Evolutionary conservation across 257 asterid species (phyloP), one percentile per base, ranked within the genome.

Genomic region (Nicotiana knightiana): DNA sequence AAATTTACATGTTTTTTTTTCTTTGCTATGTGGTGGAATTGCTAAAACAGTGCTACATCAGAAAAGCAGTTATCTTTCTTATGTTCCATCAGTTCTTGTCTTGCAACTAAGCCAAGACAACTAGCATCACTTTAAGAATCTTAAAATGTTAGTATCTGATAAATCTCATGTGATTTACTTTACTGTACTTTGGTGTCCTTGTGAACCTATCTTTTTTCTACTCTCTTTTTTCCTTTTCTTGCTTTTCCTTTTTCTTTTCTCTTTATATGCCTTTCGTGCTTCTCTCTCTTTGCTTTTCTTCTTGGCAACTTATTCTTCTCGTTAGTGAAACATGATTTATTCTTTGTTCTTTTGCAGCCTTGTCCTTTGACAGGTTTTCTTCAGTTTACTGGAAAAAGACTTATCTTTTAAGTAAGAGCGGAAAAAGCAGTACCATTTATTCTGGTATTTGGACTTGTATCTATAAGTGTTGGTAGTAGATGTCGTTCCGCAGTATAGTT

Each of bases 401-500:
- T 33, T 73, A 55, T 61, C 57, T 7, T 80, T 55, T 81, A 77
- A 75, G 86, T 68, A 82, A 75, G 67, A 43, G 9, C 32, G 1
- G 37, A 78, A 81, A 76, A 64, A 35, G n/a, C 53, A 81, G 76
- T 63, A 13, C 65, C 54, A 71, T 65, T 77, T 80, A 57, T 76
- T 76, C 53, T 63, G 68, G 54, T 79, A 28, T 67, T 53, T 86
- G 82, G 71, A 48, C 62, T 71, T 80, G 71, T 63, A 62, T 48
- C 11, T 81, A 53, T 71, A 70, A 55, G 58, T 63, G 84, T 51
- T 76, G 80, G 76, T 84, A 79, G 54, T 87, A 87, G 86, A 95
- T 95, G 99, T 92, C 98, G 58, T 95, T 95, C 89, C 91, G 99
- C 84, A 93, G 94, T 80, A 89, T 95, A 86, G 99, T 97, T 71